Evolutionary conservation across 2,329 filamentous ascomycete species (phyloP).

Genomic region (Fusarium mundagurra): DNA sequence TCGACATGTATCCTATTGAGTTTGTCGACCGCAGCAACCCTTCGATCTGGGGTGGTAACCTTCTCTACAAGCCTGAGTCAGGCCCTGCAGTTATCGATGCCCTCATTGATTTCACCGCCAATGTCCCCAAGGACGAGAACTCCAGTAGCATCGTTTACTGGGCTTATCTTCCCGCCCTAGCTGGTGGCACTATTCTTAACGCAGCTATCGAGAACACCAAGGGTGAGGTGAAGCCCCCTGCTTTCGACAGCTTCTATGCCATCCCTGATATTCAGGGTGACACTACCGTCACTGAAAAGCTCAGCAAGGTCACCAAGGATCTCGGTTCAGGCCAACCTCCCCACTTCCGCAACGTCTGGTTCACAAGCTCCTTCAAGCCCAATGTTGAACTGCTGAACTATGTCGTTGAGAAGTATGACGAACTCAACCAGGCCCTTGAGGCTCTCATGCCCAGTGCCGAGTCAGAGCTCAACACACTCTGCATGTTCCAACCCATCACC

Average conservation of each 20-base stretch:
- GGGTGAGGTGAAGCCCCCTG: constrained; percentile 40
- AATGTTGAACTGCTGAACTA: constrained; percentile 48
- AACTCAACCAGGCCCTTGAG: constrained; percentile 43
- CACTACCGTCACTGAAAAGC: constrained; percentile 40
- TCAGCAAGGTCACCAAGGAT: constrained; percentile 45
- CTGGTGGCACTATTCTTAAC: constrained; percentile 46
- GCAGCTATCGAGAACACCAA: constrained; percentile 47
- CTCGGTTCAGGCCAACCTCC: constrained; percentile 44
- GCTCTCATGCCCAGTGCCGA: constrained; percentile 33
- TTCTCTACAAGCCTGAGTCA: constrained; percentile 39
- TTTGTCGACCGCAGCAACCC: constrained; percentile 40
- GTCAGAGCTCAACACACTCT: constrained; percentile 45
- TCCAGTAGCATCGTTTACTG: constrained; percentile 48
- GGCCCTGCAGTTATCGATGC: constrained; percentile 42
- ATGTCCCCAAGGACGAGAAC: constrained; percentile 46
- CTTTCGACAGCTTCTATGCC: constrained; percentile 45
- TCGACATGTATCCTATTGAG: constrained; percentile 47
- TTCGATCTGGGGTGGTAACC: constrained; percentile 47
- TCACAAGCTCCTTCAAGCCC: constrained; percentile 50
- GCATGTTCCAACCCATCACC: constrained; percentile 48
- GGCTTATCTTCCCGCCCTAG: constrained; percentile 45
- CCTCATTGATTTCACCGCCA: constrained; percentile 47
- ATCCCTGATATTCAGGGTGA: constrained; percentile 39
- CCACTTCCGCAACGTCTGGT: constrained; percentile 49
- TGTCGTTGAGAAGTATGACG: constrained; percentile 45